phyloP scores from a whole-genome alignment of 2,329 filamentous ascomycete species.

The Neurospora sp. region DNA sequence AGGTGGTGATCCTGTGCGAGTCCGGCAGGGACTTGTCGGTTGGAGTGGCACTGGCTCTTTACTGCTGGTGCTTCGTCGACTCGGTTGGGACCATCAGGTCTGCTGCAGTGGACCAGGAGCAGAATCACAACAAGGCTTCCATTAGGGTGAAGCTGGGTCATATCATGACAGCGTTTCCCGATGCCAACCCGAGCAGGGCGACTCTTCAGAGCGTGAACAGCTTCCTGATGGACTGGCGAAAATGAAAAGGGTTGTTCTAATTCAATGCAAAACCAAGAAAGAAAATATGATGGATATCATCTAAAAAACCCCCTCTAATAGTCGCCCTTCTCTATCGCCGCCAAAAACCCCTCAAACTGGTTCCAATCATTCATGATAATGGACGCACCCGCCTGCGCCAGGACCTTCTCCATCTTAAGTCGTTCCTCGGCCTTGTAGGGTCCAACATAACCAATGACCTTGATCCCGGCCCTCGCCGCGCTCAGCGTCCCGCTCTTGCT shows the following conservation, averaged over 20 bases:
- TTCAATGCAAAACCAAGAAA: slow-evolving; percentile 4
- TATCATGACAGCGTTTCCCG: slow-evolving; percentile 70
- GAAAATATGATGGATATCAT: not conserved
- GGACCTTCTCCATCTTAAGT: slow-evolving; percentile 53
- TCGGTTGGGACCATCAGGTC: slow-evolving; percentile 36
- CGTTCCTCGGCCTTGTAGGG: slow-evolving; percentile 56
- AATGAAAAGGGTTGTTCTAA: slow-evolving; percentile 11
- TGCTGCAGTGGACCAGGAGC: slow-evolving; percentile 12
- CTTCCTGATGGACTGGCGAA: slow-evolving; percentile 61
- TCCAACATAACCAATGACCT: slow-evolving; percentile 76
- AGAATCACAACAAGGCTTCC: slow-evolving; percentile 56
- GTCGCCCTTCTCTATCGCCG: slow-evolving; percentile 34
- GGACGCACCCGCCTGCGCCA: slow-evolving; percentile 52
- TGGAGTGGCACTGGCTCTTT: slow-evolving; percentile 64
- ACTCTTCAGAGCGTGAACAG: slow-evolving; percentile 89
- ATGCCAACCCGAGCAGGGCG: slow-evolving; percentile 72
- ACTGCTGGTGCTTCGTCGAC: slow-evolving; percentile 64
- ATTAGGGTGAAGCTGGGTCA: slow-evolving; percentile 72
- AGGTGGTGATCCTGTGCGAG: slow-evolving; percentile 57
- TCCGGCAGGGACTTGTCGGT: slow-evolving; percentile 74
- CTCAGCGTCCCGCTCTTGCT: slow-evolving; percentile 76
- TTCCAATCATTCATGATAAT: slow-evolving; percentile 53
- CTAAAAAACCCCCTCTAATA: slow-evolving; percentile 4
- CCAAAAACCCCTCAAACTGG: slow-evolving; percentile 40
- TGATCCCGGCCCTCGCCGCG: slow-evolving; percentile 64